Base-by-base conservation (phyloP, 139 green algal species). In the Chlorella sp. region DNA sequence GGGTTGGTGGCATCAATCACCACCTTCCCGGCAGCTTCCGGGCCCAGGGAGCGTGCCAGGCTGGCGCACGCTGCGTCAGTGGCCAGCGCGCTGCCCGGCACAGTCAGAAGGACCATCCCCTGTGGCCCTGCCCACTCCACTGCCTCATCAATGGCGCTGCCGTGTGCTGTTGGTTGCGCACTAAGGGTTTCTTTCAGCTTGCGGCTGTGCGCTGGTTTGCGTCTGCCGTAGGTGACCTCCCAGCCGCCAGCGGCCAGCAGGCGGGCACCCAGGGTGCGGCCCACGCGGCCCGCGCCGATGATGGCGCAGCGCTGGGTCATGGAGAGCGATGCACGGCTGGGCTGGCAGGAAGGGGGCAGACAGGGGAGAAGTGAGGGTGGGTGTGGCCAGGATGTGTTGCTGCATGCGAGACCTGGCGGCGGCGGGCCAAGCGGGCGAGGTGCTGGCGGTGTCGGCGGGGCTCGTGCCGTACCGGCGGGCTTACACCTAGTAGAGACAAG, bases 1-100 rank as follows among this genome's bases (percentile, higher is more conserved):
- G 89, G 76, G 86, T 93, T 93, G 19, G 91, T 93, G 9, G 88
- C 88, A 84, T 93, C 91, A 28, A 93, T 57, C 11, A 93, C 66
- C 12, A 92, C 71, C 57, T 91, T 90, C 36, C 88, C 83, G 9
- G 68, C 42, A 28, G 79, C 42, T 40, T 30, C 32, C 1, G 79
- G 79, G 42, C 79, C 79, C 42, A 85, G 48, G 36, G 42, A 66
- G 79, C 30, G 42, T 30, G 79, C 79, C 53, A 85, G n/a, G 0
- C 28, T 48, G 1, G 79, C 79, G 30, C 79, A 85, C 12, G 79
- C 79, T 30, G 79, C 28, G 3, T 85, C 79, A 12, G 42, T 85
- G 28, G 79, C 79, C 79, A 85, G 42, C 30, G 79, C 79, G 30
- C 42, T 68, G 30, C 79, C 79, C 2, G 79, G 79, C 42, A 85